Evolutionary conservation across 2,329 filamentous ascomycete species (phyloP).

Genomic region (Thelonectria discophora): DNA sequence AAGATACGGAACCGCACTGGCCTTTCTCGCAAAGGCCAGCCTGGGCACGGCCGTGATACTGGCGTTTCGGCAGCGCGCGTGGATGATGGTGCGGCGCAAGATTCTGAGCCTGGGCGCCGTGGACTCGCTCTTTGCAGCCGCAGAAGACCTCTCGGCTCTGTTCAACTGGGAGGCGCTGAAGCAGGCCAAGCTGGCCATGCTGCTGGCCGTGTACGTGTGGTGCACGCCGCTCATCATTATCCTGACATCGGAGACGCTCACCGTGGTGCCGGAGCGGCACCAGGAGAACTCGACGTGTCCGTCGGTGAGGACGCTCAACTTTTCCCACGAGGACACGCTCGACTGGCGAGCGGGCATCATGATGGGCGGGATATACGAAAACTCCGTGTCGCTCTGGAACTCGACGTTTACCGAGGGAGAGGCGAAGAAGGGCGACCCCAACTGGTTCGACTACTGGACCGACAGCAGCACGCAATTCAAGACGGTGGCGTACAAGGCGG

Average conservation of each 20-base stretch:
- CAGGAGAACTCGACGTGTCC: conserved; percentile 30
- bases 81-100: conserved; percentile 42
- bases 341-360: conserved; percentile 29
- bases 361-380: conserved; percentile 25
- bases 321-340: conserved; percentile 31
- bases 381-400: conserved; percentile 36
- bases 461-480: conserved; percentile 31
- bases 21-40: conserved; percentile 40
- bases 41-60: conserved; percentile 39
- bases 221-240: conserved; percentile 40
- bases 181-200: conserved; percentile 40
- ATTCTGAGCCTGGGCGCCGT: conserved; percentile 39
- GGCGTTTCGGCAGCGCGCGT: conserved; percentile 38
- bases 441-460: conserved; percentile 39
- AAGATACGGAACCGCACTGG: conserved; percentile 35
- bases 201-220: conserved; percentile 40
- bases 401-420: conserved; percentile 17
- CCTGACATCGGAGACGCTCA: conserved; percentile 39
- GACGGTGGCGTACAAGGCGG: conserved; percentile 31
- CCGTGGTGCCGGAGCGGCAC: conserved; percentile 24
- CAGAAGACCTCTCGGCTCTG: conserved; percentile 37
- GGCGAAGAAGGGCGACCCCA: conserved; percentile 8
- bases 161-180: conserved; percentile 39
- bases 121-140: conserved; percentile 40
- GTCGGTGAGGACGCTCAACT: conserved; percentile 40